Base-by-base conservation (phyloP, 2,329 filamentous ascomycete genomes). In the Sporothrix pallida region DNA sequence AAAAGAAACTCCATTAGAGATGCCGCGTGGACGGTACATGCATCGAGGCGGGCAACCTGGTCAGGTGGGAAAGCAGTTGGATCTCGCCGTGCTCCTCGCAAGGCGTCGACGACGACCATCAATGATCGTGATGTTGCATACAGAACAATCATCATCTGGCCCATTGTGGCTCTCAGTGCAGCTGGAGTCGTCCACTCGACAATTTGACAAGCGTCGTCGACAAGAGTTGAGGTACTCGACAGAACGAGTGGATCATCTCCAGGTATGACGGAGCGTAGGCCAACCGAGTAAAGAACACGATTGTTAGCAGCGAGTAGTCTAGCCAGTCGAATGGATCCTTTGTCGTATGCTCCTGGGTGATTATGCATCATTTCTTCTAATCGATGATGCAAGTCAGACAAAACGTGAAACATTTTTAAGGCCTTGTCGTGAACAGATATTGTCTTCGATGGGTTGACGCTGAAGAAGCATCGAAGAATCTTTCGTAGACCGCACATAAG, bases 201-300 rank as follows among this genome's bases (percentile, higher is more conserved):
- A 42, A 63, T 63, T 37, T 63, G 58, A 4, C 58, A 63, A 8
- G 31, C 31, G 15, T 63, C 58, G 7, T 63, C 58, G 58, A 63
- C 58, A 8, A 63, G 58, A 1, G 58, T 42, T 3, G 31, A 4
- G 13, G 58, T 63, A 15, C 58, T 42, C 1, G 58, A 20, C 0
- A n/a, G 2, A 37, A 44, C 58, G 17, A 63, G 58, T 20, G 58
- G 31, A 8, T 44, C 58, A 9, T 63, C 7, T 0, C 31, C 58
- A 6, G 31, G 1, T 8, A 20, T 9, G 12, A 12, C 58, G 7
- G 58, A 63, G 2, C 31, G 58, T 4, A 42, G 7, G 1, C 58
- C 58, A 8, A 63, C 31, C 3, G 58, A n/a, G 58, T 44, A 63
- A 3, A 63, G 58, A 2, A 63, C 58, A 7, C 58, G 31, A 17